Conservation (phyloP, 345 rosid species). For the Conringia planisiliqua region DNA sequence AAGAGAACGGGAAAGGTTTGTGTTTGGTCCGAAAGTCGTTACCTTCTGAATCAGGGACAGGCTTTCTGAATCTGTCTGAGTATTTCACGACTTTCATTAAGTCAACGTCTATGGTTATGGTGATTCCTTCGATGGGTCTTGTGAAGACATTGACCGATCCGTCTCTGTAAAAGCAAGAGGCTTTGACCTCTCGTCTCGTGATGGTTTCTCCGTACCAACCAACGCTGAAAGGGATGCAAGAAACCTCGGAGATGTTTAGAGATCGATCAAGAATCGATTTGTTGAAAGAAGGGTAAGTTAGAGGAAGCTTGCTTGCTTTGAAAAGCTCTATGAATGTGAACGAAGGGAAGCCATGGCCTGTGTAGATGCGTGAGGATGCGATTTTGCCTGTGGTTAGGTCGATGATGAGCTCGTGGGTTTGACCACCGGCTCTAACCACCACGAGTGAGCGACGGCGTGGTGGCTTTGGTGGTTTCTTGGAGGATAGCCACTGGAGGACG, state of each 20-base stretch:
- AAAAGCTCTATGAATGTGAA: slow-evolving; percentile 52
- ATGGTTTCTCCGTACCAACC: slow-evolving; percentile 72
- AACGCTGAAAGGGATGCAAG: slow-evolving; percentile 61
- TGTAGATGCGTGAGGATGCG: slow-evolving; percentile 36
- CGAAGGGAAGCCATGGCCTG: slow-evolving; percentile 60
- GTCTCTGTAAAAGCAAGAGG: slow-evolving; percentile 51
- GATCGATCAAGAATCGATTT: slow-evolving; percentile 42
- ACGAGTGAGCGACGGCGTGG: slow-evolving; percentile 53
- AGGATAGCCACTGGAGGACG: slow-evolving; percentile 49
- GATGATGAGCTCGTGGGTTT: slow-evolving; percentile 51
- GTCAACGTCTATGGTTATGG: slow-evolving; percentile 52
- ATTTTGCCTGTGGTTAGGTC: slow-evolving; percentile 42
- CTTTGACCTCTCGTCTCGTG: slow-evolving; percentile 45
- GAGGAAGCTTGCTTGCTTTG: slow-evolving; percentile 48
- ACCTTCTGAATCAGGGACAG: slow-evolving; percentile 66
- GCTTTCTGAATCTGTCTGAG: slow-evolving; percentile 45
- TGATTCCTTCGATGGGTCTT: slow-evolving; percentile 68
- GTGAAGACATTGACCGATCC: slow-evolving; percentile 65
- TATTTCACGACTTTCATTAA: slow-evolving; percentile 49
- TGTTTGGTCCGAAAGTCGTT: slow-evolving; percentile 52
- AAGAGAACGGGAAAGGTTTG: slow-evolving; percentile 30
- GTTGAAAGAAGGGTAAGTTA: slow-evolving; percentile 42
- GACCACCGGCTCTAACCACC: slow-evolving; percentile 47
- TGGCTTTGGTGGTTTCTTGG: background rate
- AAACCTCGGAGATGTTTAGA: slow-evolving; percentile 58